These are phyloP conservation scores for Blastobotrys persicus DNA, from an alignment of 1,139 yeast genomes.

Conservation along the genomic window DNA sequence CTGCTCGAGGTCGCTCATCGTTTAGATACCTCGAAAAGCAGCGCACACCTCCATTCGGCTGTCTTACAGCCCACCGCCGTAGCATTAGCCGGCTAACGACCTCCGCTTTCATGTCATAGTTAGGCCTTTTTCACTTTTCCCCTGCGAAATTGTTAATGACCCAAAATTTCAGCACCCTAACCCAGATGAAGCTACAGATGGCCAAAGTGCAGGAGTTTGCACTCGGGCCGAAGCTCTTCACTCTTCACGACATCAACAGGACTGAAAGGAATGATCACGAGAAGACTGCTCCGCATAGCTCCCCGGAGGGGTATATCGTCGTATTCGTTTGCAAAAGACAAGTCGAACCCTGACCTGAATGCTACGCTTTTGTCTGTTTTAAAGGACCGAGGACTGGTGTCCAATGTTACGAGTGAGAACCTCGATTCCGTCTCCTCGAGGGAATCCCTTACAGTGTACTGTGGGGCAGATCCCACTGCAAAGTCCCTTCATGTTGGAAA, in stretches of 20 bases:
- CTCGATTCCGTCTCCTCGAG: conserved; percentile 43
- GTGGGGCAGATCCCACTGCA: conserved; percentile 98
- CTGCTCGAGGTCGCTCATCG: no score
- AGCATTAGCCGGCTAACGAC: not conserved
- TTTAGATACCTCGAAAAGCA: not conserved
- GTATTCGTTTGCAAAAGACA: not conserved
- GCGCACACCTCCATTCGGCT: not conserved
- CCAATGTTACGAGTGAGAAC: conserved; percentile 29
- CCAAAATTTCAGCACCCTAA: not conserved
- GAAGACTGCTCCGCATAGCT: not conserved
- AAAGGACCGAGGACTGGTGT: conserved; percentile 26
- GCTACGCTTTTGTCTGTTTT: conserved; percentile 22
- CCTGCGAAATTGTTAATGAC: not conserved
- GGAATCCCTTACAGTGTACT: conserved; percentile 58
- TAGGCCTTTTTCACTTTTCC: not conserved
- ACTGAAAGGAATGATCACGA: not conserved
- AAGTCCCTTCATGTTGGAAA: conserved; percentile 87
- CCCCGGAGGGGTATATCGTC: not conserved
- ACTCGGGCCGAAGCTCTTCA: not conserved
- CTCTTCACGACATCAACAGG: not conserved
- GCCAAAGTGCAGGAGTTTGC: not conserved
- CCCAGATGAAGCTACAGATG: not conserved
- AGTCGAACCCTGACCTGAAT: conserved; percentile 6
- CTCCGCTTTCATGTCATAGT: not conserved
- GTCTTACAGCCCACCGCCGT: not conserved